Percentiles rank a stretch among this genome's conserved stretches.
These are phyloP conservation scores for Mytilinidion resinicola DNA, from an alignment of 495 filamentous ascomycete species.

Conservation along the genomic window DNA sequence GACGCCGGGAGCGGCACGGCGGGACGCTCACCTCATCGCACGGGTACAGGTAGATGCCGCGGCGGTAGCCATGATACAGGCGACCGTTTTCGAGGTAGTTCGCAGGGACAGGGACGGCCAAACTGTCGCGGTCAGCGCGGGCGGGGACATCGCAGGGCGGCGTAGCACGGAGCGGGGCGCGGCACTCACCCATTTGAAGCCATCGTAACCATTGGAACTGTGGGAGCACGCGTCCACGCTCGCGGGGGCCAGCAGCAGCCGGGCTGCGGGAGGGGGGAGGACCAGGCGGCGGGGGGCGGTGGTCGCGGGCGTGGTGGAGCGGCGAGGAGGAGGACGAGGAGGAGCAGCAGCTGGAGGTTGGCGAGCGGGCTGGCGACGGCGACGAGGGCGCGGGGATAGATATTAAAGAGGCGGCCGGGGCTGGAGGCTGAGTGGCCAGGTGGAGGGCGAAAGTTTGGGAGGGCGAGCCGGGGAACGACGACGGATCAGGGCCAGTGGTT, in stretches of 20 bases:
- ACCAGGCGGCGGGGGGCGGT: not conserved
- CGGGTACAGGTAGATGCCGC: slow-evolving; percentile 56
- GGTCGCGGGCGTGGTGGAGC: slow-evolving; percentile 17
- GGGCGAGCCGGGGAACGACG: not conserved
- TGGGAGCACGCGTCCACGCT: slow-evolving; percentile 9
- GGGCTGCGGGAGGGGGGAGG: not conserved
- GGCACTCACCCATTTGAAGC: slow-evolving; percentile 33
- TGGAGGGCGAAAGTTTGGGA: not conserved
- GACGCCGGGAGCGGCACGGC: not conserved
- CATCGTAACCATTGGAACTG: slow-evolving; percentile 36
- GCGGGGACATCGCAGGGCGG: not conserved
- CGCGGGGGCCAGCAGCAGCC: slow-evolving; percentile 3
- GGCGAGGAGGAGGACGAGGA: slow-evolving; percentile 2
- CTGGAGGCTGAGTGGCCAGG: not conserved
- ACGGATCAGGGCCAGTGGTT: slow-evolving; percentile 2
- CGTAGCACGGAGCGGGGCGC: slow-evolving; percentile 25
- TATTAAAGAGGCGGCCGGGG: slow-evolving; percentile 4
- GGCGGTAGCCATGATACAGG: slow-evolving; percentile 49
- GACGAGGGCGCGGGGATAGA: slow-evolving; percentile 1
- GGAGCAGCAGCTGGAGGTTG: not conserved
- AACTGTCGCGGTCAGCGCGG: slow-evolving; percentile 10
- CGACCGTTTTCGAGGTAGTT: slow-evolving; percentile 53
- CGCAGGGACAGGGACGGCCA: slow-evolving; percentile 23
- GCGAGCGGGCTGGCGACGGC: not conserved
- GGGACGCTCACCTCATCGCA: slow-evolving; percentile 49